Conservation (phyloP, 331 rosid species). For the Pyrus hybrid region DNA sequence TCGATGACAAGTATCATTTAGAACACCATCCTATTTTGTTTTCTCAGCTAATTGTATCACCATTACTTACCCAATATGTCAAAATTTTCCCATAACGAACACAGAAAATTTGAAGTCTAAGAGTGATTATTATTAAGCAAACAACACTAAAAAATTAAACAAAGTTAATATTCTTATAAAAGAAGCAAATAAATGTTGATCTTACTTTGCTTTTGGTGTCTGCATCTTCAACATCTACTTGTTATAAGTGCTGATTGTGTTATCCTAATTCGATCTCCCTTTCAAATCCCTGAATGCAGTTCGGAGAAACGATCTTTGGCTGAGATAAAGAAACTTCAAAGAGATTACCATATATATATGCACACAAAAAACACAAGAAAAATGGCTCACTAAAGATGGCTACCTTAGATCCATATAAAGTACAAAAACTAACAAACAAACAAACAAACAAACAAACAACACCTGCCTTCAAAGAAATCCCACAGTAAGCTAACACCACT, state of each 20-base stretch:
- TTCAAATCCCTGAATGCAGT: slow-evolving; percentile 28
- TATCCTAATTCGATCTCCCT: slow-evolving; percentile 13
- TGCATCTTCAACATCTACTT: slow-evolving; percentile 44
- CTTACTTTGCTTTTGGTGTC: slow-evolving; percentile 77
- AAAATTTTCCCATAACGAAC: background rate
- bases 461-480: slow-evolving; percentile 85
- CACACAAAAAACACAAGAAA: slow-evolving; percentile 1
- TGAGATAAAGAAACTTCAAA: slow-evolving; percentile 36
- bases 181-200: slow-evolving; percentile 7
- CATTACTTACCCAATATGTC: too few relatives aligned
- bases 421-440: slow-evolving; percentile 45
- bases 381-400: slow-evolving; percentile 18
- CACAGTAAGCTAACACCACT: slow-evolving; percentile 76
- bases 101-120: background rate
- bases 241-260: background rate
- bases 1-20: too few relatives aligned
- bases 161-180: slow-evolving; percentile 12
- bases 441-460: slow-evolving; percentile 2
- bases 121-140: background rate
- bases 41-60: background rate
- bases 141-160: background rate
- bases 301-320: slow-evolving; percentile 21
- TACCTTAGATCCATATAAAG: slow-evolving; percentile 39
- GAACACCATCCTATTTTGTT: background rate
- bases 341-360: slow-evolving; percentile 33